A percentile compares a stretch with the other conserved stretches of the same genome.
These are phyloP conservation scores for Pseudogymnoascus sp. DNA, from an alignment of 2,329 filamentous ascomycete genomes.

Conservation along the genomic window DNA sequence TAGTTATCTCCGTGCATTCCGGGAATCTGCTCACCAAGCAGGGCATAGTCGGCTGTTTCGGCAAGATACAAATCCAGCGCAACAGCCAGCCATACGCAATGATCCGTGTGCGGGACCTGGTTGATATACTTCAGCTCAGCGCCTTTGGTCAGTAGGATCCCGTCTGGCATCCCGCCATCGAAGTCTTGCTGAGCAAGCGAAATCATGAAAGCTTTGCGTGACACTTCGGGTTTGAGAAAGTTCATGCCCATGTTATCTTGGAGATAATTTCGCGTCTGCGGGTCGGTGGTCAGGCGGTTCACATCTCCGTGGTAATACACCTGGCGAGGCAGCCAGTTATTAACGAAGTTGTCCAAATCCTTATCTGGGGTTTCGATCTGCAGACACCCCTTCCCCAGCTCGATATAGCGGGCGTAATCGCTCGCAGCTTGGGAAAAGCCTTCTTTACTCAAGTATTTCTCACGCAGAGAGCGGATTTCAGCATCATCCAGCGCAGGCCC, in stretches of 20 bases:
- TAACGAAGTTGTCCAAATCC: constrained; percentile 49
- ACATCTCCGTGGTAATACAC: constrained; percentile 52
- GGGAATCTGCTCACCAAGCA: constrained; percentile 38
- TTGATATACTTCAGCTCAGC: constrained; percentile 54
- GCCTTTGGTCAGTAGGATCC: constrained; percentile 44
- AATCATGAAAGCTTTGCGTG: constrained; percentile 41
- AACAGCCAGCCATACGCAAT: constrained; percentile 51
- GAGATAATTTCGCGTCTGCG: constrained; percentile 51
- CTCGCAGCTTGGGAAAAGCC: constrained; percentile 38
- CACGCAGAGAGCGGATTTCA: constrained; percentile 39
- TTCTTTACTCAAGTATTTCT: constrained; percentile 41
- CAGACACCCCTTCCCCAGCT: constrained; percentile 42
- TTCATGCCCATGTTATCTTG: constrained; percentile 56
- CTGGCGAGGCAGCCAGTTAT: constrained; percentile 51
- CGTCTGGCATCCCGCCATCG: constrained; percentile 50
- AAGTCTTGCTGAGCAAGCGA: constrained; percentile 46
- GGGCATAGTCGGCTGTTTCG: constrained; percentile 45
- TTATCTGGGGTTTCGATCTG: constrained; percentile 46
- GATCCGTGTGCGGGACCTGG: constrained; percentile 52
- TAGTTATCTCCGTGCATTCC: constrained; percentile 37
- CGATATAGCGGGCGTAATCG: constrained; percentile 45
- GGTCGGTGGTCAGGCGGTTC: constrained; percentile 50
- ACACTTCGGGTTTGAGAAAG: constrained; percentile 43
- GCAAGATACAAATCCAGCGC: constrained; percentile 46
- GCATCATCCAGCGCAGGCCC: constrained; percentile 45